Evolutionary conservation across 75 land plant genomes (phyloP).

Genomic region (Selaginella moellendorffii): DNA sequence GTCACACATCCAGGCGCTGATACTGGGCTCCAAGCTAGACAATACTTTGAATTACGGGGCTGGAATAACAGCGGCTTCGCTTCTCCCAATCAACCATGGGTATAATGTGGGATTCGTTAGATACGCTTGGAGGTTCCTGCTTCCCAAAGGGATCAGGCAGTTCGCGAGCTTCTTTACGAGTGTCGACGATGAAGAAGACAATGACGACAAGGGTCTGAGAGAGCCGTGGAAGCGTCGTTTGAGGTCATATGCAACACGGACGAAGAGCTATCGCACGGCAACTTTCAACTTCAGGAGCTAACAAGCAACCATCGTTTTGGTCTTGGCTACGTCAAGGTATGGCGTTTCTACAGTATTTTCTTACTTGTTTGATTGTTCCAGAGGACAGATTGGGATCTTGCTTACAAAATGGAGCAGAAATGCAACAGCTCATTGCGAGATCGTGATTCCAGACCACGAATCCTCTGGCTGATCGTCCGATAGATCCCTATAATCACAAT

Average conservation of each 20-base stretch:
- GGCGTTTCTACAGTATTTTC: background rate
- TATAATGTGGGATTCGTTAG: slow-evolving; percentile 49
- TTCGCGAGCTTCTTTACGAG: slow-evolving; percentile 22
- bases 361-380: slow-evolving; percentile 2
- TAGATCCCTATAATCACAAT: too few species aligned
- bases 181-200: background rate
- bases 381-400: slow-evolving; percentile 96
- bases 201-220: background rate
- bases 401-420: slow-evolving; percentile 75
- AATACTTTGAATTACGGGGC: slow-evolving; percentile 46
- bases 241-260: slow-evolving; percentile 29
- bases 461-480: too few species aligned
- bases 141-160: slow-evolving; percentile 39
- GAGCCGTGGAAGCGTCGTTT: background rate
- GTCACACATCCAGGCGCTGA: slow-evolving; percentile 45
- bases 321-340: slow-evolving; percentile 70
- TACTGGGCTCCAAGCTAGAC: slow-evolving; percentile 22
- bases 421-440: slow-evolving; percentile 14
- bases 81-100: slow-evolving; percentile 19
- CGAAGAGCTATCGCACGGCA: slow-evolving; percentile 53
- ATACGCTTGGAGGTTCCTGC: slow-evolving; percentile 44
- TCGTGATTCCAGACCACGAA: too few species aligned
- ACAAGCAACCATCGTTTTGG: slow-evolving; percentile 68
- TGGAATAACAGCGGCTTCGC: slow-evolving; percentile 49
- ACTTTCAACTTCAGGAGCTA: slow-evolving; percentile 73